Base-by-base conservation (phyloP, 805 yeast genomes). In the Yamadazyma ubonensis region DNA sequence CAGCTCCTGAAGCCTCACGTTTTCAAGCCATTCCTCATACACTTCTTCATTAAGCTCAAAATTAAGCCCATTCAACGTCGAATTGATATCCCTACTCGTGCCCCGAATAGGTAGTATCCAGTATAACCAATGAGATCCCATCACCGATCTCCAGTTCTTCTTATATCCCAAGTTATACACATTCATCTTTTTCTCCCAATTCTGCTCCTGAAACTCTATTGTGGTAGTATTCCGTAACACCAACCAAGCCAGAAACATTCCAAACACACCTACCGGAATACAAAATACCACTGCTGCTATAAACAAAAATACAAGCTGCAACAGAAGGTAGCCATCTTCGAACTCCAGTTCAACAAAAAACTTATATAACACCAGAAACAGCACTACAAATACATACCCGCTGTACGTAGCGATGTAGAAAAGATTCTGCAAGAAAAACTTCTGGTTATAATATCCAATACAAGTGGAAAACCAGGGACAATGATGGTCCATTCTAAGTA, bases 391-490 rank as follows among this genome's bases (percentile, higher is more conserved):
- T 6, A 78, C 69, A 8, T 72, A 40, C 1, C 60, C 42, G 1
- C 82, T 58, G 51, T 76, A 81, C 0, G 73, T 19, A 2, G 79
- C 62, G 2, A 78, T 65, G 52, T 81, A 81, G 5, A 71, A 32
- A 38, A 89, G 59, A 54, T 85, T 84, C 57, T 88, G 96, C 19
- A 87, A 58, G 54, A 90, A 91, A 56, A 69, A 77, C 61, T 88
- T 85, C 48, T 86, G 89, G 61, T 91, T 91, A 20, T 65, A 65
- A 61, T 78, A 83, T 0, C 98, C 98, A 42, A 91, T 76, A 59
- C 97, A 90, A 4, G 79, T 70, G 2, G 95, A 82, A 59, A 89
- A 88, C 98, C 98, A 91, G 0, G 97, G 97, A 48, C 83, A 77
- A 54, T 77, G 80, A 48, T 77, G 83, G 56, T 77, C 82, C 82